Percentiles rank a stretch among this genome's conserved stretches.
phyloP scores from a whole-genome alignment of 495 filamentous ascomycete genomes.

The Tuber magnatum region DNA sequence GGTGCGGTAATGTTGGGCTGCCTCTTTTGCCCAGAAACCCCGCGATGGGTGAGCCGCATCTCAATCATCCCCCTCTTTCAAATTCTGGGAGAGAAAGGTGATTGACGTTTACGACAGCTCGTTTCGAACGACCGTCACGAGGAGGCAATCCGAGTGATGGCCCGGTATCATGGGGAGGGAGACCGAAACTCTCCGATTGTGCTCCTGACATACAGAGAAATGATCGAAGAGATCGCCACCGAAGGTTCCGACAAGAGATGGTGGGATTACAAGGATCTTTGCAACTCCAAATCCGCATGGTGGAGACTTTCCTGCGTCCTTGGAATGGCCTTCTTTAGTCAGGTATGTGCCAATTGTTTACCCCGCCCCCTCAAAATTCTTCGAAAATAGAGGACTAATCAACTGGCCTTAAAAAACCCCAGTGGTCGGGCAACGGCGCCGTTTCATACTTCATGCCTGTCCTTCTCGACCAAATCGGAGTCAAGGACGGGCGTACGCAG shows the following conservation, averaged over 20 bases:
- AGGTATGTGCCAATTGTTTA: constrained; percentile 37
- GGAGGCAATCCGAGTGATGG: constrained; percentile 50
- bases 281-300: constrained; percentile 50
- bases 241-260: constrained; percentile 60
- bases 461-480: constrained; percentile 50
- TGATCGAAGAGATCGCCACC: constrained; percentile 53
- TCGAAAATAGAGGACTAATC: not conserved
- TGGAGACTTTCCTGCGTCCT: constrained; percentile 47
- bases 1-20: constrained; percentile 38
- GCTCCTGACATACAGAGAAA: constrained; percentile 54
- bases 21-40: constrained; percentile 40
- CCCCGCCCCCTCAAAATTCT: not conserved
- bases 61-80: not conserved
- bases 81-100: constrained; percentile 6
- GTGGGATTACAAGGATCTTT: constrained; percentile 61
- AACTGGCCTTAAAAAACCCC: constrained; percentile 11
- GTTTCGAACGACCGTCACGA: constrained; percentile 51
- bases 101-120: constrained; percentile 17
- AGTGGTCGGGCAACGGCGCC: constrained; percentile 56
- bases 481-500: constrained; percentile 48
- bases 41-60: constrained; percentile 38
- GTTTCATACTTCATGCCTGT: constrained; percentile 54
- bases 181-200: constrained; percentile 52
- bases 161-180: constrained; percentile 55
- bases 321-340: constrained; percentile 58